Conservation (phyloP, 1,284 basidiomycete genomes). For the Cerrena zonata region DNA sequence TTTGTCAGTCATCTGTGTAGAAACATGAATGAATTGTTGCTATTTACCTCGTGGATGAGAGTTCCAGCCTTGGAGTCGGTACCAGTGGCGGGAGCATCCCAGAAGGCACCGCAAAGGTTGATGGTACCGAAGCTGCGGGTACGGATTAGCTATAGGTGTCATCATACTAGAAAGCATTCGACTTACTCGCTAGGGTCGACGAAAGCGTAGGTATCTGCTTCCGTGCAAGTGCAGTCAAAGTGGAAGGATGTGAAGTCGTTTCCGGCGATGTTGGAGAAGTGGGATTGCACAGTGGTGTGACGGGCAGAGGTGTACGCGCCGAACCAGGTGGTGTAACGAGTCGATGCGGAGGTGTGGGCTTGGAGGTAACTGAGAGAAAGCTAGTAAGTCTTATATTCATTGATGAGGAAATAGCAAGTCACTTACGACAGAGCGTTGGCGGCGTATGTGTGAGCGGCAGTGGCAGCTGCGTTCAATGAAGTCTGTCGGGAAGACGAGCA, state of each 20-base stretch:
- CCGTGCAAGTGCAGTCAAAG: slow-evolving; percentile 43
- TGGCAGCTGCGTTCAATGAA: slow-evolving; percentile 31
- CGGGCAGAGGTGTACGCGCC: slow-evolving; percentile 33
- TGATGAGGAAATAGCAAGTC: not conserved
- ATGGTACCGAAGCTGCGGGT: slow-evolving; percentile 34
- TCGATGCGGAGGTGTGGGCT: slow-evolving; percentile 25
- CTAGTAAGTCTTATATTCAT: too few relatives aligned
- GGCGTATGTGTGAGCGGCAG: slow-evolving; percentile 38
- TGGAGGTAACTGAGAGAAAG: slow-evolving; percentile 31
- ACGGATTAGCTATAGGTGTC: too few relatives aligned
- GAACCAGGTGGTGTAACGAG: slow-evolving; percentile 44
- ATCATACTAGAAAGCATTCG: too few relatives aligned
- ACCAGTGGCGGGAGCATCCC: slow-evolving; percentile 38
- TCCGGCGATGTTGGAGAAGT: slow-evolving; percentile 34
- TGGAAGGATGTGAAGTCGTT: slow-evolving; percentile 31
- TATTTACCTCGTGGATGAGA: slow-evolving; percentile 26
- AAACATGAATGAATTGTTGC: too few relatives aligned
- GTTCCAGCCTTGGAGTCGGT: slow-evolving; percentile 41
- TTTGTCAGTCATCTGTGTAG: too few relatives aligned
- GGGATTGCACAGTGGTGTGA: slow-evolving; percentile 34
- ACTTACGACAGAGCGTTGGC: slow-evolving; percentile 27
- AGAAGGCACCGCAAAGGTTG: slow-evolving; percentile 46
- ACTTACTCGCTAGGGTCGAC: slow-evolving; percentile 36
- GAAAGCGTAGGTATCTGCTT: slow-evolving; percentile 39
- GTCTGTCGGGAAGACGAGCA: slow-evolving; percentile 37